Conservation (phyloP, 495 filamentous ascomycete species). For the Diplogelasinospora grovesii region DNA sequence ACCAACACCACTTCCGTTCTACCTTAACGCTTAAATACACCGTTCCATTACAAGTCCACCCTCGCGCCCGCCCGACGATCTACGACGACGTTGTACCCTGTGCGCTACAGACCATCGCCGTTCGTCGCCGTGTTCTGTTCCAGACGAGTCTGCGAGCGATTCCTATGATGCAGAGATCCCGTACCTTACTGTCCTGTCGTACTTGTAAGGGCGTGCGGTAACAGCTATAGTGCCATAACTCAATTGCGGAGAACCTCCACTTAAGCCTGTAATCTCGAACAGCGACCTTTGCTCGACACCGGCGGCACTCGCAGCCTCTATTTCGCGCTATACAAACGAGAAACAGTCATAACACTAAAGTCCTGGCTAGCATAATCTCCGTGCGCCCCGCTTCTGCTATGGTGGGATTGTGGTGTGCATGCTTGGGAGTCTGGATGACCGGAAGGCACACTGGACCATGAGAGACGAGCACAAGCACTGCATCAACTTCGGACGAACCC, state of each 20-base stretch:
- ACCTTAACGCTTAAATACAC: no score
- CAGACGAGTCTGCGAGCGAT: not conserved
- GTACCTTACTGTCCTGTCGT: slow-evolving; percentile 1
- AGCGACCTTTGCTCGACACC: no score
- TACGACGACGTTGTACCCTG: no score
- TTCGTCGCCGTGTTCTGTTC: not conserved
- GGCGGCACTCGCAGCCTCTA: no score
- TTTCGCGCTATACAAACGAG: no score
- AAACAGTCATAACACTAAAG: no score
- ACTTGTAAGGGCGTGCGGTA: not conserved
- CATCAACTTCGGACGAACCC: no score
- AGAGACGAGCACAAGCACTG: not conserved
- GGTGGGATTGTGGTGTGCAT: slow-evolving; percentile 1
- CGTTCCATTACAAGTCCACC: no score
- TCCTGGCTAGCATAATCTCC: not conserved
- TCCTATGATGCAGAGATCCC: slow-evolving; percentile 5
- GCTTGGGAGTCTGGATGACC: slow-evolving; percentile 3
- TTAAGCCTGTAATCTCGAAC: no score
- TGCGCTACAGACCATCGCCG: no score
- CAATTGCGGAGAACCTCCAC: not conserved
- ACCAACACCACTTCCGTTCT: no score
- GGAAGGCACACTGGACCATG: not conserved
- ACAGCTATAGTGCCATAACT: not conserved
- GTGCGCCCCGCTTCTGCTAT: not conserved
- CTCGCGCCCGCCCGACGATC: no score